A percentile compares a stretch with the other conserved stretches of the same genome.
Conservation (phyloP, 805 yeast genomes). For the Pichia cabralensis region DNA sequence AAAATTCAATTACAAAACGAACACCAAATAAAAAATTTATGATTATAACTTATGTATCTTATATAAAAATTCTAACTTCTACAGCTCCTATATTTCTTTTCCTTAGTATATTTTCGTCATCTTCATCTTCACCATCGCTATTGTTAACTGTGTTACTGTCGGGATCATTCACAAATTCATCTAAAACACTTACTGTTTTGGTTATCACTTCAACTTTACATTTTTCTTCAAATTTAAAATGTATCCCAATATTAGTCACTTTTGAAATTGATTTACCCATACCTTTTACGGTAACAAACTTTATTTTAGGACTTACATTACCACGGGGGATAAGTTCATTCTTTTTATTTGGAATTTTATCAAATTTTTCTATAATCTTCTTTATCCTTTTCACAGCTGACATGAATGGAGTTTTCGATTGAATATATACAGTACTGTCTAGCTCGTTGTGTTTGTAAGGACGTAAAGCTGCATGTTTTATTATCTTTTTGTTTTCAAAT, state of each 20-base stretch:
- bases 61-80: slow-evolving; percentile 31
- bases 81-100: slow-evolving; percentile 40
- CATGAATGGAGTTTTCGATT: slow-evolving; percentile 59
- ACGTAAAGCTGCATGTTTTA: slow-evolving; percentile 47
- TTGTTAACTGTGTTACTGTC: slow-evolving; percentile 23
- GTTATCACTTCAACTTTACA: slow-evolving; percentile 53
- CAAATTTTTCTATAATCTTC: slow-evolving; percentile 31
- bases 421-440: slow-evolving; percentile 45
- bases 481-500: slow-evolving; percentile 11
- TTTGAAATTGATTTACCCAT: slow-evolving; percentile 68
- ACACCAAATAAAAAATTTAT: neutral
- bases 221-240: slow-evolving; percentile 42
- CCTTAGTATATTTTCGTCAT: slow-evolving; percentile 25
- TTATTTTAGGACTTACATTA: slow-evolving; percentile 9
- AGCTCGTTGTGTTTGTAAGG: slow-evolving; percentile 33
- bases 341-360: slow-evolving; percentile 33
- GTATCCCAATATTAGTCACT: slow-evolving; percentile 50
- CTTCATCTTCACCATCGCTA: slow-evolving; percentile 5
- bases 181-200: slow-evolving; percentile 57
- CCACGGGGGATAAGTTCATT: slow-evolving; percentile 19
- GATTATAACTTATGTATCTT: neutral
- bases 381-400: slow-evolving; percentile 60
- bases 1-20: slow-evolving; percentile 6
- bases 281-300: slow-evolving; percentile 51
- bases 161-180: slow-evolving; percentile 37